Evolutionary conservation across 2,329 filamentous ascomycete species (phyloP).

Genomic region (Boeremia lycopersici): DNA sequence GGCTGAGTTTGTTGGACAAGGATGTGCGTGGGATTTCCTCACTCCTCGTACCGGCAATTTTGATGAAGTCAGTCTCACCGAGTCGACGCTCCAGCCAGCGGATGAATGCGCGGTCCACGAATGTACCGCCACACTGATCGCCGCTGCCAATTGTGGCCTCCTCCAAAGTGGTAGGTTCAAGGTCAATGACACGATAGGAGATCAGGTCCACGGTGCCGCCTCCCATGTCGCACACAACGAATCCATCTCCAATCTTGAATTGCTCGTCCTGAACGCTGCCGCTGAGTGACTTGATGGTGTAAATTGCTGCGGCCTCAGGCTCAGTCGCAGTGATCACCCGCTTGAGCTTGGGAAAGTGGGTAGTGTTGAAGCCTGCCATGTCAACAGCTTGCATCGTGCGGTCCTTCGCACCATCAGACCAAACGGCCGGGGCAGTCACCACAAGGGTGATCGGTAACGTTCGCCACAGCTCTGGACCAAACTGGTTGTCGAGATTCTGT

Average conservation of each 20-base stretch:
- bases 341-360: too few species aligned
- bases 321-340: too few species aligned
- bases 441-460: too few species aligned
- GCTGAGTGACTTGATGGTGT: constrained; percentile 26
- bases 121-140: constrained; percentile 37
- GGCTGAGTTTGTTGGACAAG: constrained; percentile 13
- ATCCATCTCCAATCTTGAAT: constrained; percentile 25
- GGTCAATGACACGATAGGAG: constrained; percentile 22
- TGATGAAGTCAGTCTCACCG: constrained; percentile 27
- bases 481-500: too few species aligned
- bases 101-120: constrained; percentile 33
- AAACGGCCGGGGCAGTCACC: too few species aligned
- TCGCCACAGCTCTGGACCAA: too few species aligned
- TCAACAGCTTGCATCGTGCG: too few species aligned
- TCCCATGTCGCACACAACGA: constrained; percentile 40
- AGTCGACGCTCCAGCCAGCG: constrained; percentile 30
- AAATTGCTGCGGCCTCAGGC: constrained; percentile 38
- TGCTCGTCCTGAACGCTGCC: constrained; percentile 17
- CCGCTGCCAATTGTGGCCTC: constrained; percentile 33
- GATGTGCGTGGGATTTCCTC: constrained; percentile 22
- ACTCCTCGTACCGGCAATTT: constrained; percentile 22
- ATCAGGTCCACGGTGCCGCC: constrained; percentile 40
- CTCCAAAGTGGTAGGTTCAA: constrained; percentile 22
- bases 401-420: too few species aligned
- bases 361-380: too few species aligned